Base-by-base conservation (phyloP, 106 monocot species). In the Dendrobium nobile region DNA sequence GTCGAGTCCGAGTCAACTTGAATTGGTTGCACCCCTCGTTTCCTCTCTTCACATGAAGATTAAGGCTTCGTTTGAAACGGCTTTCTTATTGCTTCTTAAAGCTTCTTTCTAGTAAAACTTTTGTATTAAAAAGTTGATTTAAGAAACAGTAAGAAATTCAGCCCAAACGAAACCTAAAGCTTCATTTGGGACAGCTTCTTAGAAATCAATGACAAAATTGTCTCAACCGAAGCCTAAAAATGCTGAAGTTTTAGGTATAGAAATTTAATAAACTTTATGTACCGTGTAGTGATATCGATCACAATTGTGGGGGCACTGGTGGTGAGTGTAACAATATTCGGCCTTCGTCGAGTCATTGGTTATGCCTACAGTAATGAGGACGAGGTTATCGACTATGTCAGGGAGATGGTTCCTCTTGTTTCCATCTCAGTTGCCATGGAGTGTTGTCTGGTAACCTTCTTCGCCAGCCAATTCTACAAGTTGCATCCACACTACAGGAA, bases 321-420 rank as follows among this genome's bases (percentile, higher is more conserved):
- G 24, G 80, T 89, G 31, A 84, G 89, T 45, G 73, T 28, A 17
- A 78, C 74, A 5, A 70, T 92, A 5, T 75, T 92, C 13, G 51
- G 78, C 4, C 41, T 83, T n/a, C 79, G 84, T 19, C 28, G 37
- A 72, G 68, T 84, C 10, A 33, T 85, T 43, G 91, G 89, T 40
- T 89, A 89, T 78, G 89, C 87, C 41, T 89, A 85, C 59, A 92
- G 89, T 80, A 87, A 85, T 19, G 87, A 87, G 42, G 54, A 85
- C 54, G 91, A 87, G 67, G 89, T 89, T 33, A 17, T 80, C 3
- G 67, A 80, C 73, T 87, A 92, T 83, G 89, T 92, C 16, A 80
- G 24, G 15, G 15, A 79, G n/a, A 85, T 92, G 81, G 84, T 82
- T 81, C 91, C 91, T 45, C 61, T 92, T 7, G 56, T 92, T 40